Conservation (phyloP, 2,329 filamentous ascomycete species). For the Aciculosporium take region DNA sequence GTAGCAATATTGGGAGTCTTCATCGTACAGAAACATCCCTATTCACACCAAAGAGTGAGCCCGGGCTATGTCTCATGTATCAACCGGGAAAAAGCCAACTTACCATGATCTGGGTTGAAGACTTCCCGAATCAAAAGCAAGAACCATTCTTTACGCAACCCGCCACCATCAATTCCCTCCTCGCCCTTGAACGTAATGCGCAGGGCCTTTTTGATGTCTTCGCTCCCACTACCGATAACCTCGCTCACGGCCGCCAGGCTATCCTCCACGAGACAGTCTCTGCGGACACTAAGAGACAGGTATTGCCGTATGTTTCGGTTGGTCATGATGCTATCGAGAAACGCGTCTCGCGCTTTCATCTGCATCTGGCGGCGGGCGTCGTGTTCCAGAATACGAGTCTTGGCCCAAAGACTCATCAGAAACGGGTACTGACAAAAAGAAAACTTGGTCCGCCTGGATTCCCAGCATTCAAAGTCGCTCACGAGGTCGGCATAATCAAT, state of each 20-base stretch:
- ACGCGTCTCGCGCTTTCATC: conserved; percentile 72
- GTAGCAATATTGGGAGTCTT: conserved; percentile 81
- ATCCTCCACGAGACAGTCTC: conserved; percentile 80
- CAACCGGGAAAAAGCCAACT: conserved; percentile 16
- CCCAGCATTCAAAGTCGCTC: conserved; percentile 79
- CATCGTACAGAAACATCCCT: conserved; percentile 89
- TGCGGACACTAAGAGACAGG: conserved; percentile 60
- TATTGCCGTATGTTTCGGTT: conserved; percentile 62
- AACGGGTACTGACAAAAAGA: conserved; percentile 89
- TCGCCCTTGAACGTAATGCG: conserved; percentile 77
- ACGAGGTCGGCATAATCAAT: conserved; percentile 79
- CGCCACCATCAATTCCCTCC: conserved; percentile 82
- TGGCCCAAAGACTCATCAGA: conserved; percentile 80
- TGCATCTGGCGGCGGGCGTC: conserved; percentile 85
- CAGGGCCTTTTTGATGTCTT: conserved; percentile 82
- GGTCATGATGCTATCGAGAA: conserved; percentile 77
- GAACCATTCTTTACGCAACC: conserved; percentile 90
- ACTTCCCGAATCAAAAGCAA: conserved; percentile 75
- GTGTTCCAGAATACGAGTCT: conserved; percentile 79
- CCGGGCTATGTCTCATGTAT: neutral
- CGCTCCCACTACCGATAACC: conserved; percentile 63
- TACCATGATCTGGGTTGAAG: conserved; percentile 81
- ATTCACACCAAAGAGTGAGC: conserved; percentile 8
- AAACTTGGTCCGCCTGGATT: conserved; percentile 58
- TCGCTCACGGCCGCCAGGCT: conserved; percentile 75